Evolutionary conservation across 2,329 filamentous ascomycete species (phyloP), one percentile per base, ranked within the genome.

Genomic region (Saccharata proteae): DNA sequence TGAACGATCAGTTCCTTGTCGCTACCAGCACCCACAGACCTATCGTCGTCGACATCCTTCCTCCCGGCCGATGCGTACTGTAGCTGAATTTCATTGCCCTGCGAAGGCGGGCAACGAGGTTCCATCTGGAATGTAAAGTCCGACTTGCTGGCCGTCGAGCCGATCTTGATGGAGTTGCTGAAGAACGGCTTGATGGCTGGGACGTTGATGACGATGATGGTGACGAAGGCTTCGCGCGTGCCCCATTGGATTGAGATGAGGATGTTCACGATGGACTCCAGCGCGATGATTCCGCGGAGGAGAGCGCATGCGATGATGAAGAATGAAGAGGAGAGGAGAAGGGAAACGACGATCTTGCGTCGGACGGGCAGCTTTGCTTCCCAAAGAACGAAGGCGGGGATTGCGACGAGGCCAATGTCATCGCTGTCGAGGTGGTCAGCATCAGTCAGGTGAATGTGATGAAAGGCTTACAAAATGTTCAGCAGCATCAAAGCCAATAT

Each of bases 171-270:
- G 10, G 42, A 40, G 6, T 41, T 43, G 4, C 47, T 52, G 45
- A 61, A 59, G 10, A 59, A 42, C 3, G 57, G 56, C 18, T 57
- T 59, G 36, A 62, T 59, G 13, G 49, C 48, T 2, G 59, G 54
- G n/a, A 53, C 47, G 34, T 60, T 62, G 29, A 59, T 54, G 26
- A 55, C 57, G 20, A 64, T 51, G 29, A 62, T 57, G n/a, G 48
- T 58, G 18, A 62, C 52, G 24, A 64, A 61, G 52, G 56, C 60
- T 41, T 64, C 61, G 26, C 61, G 50, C 11, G 60, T 58, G 9
- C 55, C 57, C 59, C 59, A 62, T 13, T 61, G 58, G 1, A 55
- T 59, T 15, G 51, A 53, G 2, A 48, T 39, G 26, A 40, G 40
- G 42, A 61, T 55, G 11, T 47, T 48, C 12, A 54, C 27, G 21